Evolutionary conservation across 2,329 filamentous ascomycete genomes (phyloP), one percentile per base, ranked within the genome.

Genomic region (Colletotrichum aenigma): DNA sequence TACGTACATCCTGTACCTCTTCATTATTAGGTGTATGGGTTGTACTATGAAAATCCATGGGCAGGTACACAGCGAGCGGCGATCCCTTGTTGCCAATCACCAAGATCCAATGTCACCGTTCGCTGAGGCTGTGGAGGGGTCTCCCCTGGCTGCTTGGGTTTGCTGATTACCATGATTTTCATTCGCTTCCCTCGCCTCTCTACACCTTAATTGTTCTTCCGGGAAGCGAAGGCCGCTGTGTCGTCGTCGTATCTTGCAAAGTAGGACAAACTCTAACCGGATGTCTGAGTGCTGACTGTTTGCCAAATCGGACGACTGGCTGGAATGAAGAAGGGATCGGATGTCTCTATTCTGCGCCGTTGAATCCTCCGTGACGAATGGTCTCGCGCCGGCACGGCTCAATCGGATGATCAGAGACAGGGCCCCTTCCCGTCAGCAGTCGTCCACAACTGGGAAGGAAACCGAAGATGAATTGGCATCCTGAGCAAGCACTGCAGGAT

Each of bases 81-180:
- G 56, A 60, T 75, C 73, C 70, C 64, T 73, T 56, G 64, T 21
- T 58, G 73, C 64, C 73, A 73, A 73, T 75, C 70, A 65, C 30
- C 43, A 34, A 65, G 64, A 68, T 64, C 43, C 65, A 34, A 28
- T 38, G 58, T 43, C 52, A 69, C 64, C 58, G 64, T 75, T 69
- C 70, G 70, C 73, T 69, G 70, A 64, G 70, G 64, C 64, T 73
- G 43, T 15, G 64, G 64, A 73, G 52, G 71, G 73, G 30, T 43
- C n/a, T 43, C 36, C 62, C 73, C 69, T 75, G 28, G 21, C 62
- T 21, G 55, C 69, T 67, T 64, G 56, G 56, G 26, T 43, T 62
- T 36, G 58, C 65, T 68, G 73, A 75, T 75, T 69, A 48, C 70
- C 58, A 58, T 75, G 64, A 60, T 75, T 73, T 75, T 52, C 70